Percentiles rank a stretch among this genome's conserved stretches.
These are phyloP conservation scores for Lasiodiplodia sp. DNA, from an alignment of 2,329 filamentous ascomycete species.

Conservation along the genomic window DNA sequence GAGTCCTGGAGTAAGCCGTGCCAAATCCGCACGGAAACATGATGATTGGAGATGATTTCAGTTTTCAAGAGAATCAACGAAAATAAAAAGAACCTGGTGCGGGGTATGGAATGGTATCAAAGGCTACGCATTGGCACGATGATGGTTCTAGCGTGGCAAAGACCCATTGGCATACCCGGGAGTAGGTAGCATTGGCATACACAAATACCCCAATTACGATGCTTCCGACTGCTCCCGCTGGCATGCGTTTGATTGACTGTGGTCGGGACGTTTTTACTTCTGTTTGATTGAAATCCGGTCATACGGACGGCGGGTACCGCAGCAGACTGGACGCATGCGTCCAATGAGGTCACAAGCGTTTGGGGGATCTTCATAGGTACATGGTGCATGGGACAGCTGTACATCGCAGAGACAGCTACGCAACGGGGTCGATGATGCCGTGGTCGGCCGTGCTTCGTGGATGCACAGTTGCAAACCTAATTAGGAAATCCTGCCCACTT, in stretches of 20 bases:
- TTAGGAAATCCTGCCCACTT: conserved; percentile 1
- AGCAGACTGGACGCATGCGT: conserved; percentile 2
- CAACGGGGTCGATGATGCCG: neutral
- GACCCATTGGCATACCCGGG: conserved; percentile 28
- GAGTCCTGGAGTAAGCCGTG: conserved; percentile 4
- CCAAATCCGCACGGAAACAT: conserved; percentile 2
- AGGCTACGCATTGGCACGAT: conserved; percentile 18
- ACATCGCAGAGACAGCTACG: neutral
- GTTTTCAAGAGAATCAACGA: neutral
- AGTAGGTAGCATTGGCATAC: conserved; percentile 25
- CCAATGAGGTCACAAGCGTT: conserved; percentile 2
- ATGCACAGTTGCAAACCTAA: neutral
- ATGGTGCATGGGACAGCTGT: conserved; percentile 1
- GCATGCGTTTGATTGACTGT: neutral
- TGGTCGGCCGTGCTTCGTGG: neutral
- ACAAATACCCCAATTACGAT: conserved; percentile 22
- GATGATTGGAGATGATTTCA: conserved; percentile 3
- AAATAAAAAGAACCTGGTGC: conserved; percentile 20
- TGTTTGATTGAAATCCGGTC: conserved; percentile 13
- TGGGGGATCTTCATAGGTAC: neutral
- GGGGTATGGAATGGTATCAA: conserved; percentile 23
- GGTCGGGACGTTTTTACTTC: conserved; percentile 1
- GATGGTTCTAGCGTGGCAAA: conserved; percentile 28
- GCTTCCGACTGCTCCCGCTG: conserved; percentile 15
- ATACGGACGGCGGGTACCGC: neutral